Evolutionary conservation across 768 basidiomycete genomes (phyloP).

Genomic region (Arthromyces matolae): DNA sequence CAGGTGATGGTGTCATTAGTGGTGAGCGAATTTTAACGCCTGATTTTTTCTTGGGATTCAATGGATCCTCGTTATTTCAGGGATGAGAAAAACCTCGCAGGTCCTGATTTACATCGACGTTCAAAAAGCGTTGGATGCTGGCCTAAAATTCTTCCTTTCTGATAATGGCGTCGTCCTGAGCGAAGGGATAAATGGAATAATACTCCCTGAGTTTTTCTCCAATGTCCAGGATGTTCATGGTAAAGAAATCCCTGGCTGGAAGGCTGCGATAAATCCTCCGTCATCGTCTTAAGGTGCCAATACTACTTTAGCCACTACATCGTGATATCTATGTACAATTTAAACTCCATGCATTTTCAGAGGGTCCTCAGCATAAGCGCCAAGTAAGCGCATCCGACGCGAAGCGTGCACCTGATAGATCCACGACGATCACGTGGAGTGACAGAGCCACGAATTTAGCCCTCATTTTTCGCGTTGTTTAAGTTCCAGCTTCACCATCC

Average conservation of each 20-base stretch:
- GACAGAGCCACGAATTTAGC: neutral
- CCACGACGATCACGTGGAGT: constrained; percentile 3
- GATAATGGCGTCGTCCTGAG: constrained; percentile 88
- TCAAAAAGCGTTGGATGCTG: constrained; percentile 60
- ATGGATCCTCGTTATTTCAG: constrained; percentile 32
- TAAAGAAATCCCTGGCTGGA: constrained; percentile 2
- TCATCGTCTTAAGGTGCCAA: neutral
- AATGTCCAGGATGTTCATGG: constrained; percentile 1
- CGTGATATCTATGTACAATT: neutral
- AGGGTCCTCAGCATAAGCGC: no score
- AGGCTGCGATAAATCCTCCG: neutral
- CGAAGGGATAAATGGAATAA: constrained; percentile 65
- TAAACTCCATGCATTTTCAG: no score
- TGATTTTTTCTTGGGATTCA: neutral
- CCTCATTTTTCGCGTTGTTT: constrained; percentile 1
- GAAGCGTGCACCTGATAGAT: neutral
- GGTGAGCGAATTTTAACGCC: constrained; percentile 46
- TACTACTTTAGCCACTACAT: neutral
- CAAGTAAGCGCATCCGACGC: no score
- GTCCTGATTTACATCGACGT: constrained; percentile 83
- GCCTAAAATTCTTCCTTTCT: constrained; percentile 74
- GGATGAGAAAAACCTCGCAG: constrained; percentile 76
- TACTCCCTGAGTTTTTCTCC: constrained; percentile 61
- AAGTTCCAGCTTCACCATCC: neutral
- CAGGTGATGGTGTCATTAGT: constrained; percentile 64